Evolutionary conservation across 192 early-diverging fungal species (phyloP).

Genomic region (Coemansia sp.): DNA sequence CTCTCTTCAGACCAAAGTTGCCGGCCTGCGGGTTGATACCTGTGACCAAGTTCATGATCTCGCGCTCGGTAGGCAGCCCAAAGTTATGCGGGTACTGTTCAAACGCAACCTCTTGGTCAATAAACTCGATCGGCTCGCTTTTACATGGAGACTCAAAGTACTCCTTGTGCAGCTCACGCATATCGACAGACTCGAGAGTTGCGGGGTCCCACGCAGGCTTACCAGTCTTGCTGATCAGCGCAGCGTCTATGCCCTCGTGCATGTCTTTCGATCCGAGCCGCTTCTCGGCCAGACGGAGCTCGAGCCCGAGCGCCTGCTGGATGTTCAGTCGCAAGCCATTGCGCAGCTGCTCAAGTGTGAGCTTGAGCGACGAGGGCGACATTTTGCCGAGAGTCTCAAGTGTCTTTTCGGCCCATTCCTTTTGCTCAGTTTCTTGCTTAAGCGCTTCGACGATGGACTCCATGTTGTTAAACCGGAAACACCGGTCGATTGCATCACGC

Average conservation of each 20-base stretch:
- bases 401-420: constrained; percentile 69
- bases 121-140: constrained; percentile 21
- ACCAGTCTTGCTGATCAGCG: constrained; percentile 66
- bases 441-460: constrained; percentile 84
- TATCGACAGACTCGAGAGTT: constrained; percentile 52
- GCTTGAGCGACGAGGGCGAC: constrained; percentile 87
- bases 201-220: constrained; percentile 74
- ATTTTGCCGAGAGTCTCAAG: constrained; percentile 59
- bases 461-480: constrained; percentile 78
- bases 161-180: constrained; percentile 48
- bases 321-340: constrained; percentile 66
- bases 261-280: constrained; percentile 81
- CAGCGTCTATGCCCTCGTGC: constrained; percentile 79
- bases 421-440: constrained; percentile 59
- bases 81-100: constrained; percentile 62
- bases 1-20: constrained; percentile 51
- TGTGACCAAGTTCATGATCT: constrained; percentile 60
- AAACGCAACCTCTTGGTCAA: constrained; percentile 47
- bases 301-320: constrained; percentile 80
- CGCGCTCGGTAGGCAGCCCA: constrained; percentile 65
- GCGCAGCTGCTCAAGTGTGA: constrained; percentile 82
- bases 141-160: constrained; percentile 54
- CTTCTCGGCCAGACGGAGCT: constrained; percentile 76
- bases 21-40: constrained; percentile 66
- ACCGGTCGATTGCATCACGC: constrained; percentile 76